Conservation (phyloP, 331 rosid species). For the Acacia concinna region DNA sequence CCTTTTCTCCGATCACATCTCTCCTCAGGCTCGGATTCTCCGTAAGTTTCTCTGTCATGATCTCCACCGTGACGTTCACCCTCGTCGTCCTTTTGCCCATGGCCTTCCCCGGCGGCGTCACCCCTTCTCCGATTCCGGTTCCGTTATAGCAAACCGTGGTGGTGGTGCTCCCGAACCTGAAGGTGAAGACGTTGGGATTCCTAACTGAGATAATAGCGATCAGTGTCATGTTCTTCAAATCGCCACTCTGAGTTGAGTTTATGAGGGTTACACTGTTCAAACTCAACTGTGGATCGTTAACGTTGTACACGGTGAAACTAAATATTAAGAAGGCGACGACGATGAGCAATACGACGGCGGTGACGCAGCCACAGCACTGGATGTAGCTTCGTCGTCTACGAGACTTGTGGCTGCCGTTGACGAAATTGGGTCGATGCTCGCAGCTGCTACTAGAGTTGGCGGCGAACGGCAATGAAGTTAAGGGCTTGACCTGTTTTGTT, state of each 20-base stretch:
- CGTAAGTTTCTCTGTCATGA: not conserved
- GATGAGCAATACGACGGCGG: constrained; percentile 26
- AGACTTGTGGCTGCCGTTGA: not conserved
- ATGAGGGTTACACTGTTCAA: constrained; percentile 11
- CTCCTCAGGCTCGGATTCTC: not conserved
- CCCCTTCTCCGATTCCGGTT: constrained; percentile 20
- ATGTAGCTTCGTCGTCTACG: constrained; percentile 19
- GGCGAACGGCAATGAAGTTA: constrained; percentile 24
- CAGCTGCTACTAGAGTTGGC: not conserved
- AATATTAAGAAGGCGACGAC: constrained; percentile 31
- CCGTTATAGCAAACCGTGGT: constrained; percentile 29
- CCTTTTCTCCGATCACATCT: constrained; percentile 29
- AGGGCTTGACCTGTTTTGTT: constrained; percentile 29
- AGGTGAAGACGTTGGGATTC: constrained; percentile 39
- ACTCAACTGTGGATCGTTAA: constrained; percentile 30
- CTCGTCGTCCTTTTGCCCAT: constrained; percentile 37
- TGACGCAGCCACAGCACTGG: constrained; percentile 38
- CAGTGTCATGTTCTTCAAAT: not conserved
- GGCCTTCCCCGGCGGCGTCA: constrained; percentile 37
- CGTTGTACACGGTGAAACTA: constrained; percentile 38
- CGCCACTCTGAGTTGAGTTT: not conserved
- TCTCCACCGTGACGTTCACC: constrained; percentile 24
- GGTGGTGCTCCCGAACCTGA: constrained; percentile 24
- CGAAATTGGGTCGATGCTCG: not conserved
- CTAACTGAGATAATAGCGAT: constrained; percentile 31